Evolutionary conservation across 306 rosid genomes (phyloP), one percentile per base, ranked within the genome.

Genomic region (Prosopis cineraria): DNA sequence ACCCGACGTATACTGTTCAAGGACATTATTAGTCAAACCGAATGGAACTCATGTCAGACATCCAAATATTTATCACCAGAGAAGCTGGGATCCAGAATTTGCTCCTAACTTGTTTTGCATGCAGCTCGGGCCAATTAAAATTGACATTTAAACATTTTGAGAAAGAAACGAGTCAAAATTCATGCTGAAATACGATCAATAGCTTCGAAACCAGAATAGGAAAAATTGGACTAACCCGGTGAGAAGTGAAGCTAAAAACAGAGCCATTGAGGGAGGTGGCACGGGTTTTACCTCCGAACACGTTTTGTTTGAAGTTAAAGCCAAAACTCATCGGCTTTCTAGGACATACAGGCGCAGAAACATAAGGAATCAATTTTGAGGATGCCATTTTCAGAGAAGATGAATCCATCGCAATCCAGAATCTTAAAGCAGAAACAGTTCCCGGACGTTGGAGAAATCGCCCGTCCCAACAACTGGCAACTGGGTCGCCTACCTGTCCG

Each of bases 221-320:
- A 50, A 50, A 22, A 72, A 52, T 3, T 6, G 2, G 65, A 82
- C 91, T 30, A 55, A 89, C 89, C 89, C 81, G 81, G 29, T 39
- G 60, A 0, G 84, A 83, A 79, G 79, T 64, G 67, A 85, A 71
- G 65, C 43, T 24, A 73, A 80, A 65, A 78, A 59, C 79, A 40
- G 83, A 78, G 68, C 90, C 90, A 50, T 83, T 87, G 48, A 76
- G 48, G 45, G 80, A 80, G 39, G 85, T 6, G 68, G 88, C 91
- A 60, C 45, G 72, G 68, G 73, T 40, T 71, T 52, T 89, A 77
- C 64, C 50, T 86, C 69, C 33, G 70, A 76, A 72, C 22, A 47
- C 11, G 68, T 40, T 66, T 77, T 77, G 40, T 31, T 43, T 52
- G 66, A 56, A 76, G 78, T 40, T 52, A 20, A 80, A 60, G 33